Conservation (phyloP, 2,329 filamentous ascomycete species). For the Paraconiothyrium sp. region DNA sequence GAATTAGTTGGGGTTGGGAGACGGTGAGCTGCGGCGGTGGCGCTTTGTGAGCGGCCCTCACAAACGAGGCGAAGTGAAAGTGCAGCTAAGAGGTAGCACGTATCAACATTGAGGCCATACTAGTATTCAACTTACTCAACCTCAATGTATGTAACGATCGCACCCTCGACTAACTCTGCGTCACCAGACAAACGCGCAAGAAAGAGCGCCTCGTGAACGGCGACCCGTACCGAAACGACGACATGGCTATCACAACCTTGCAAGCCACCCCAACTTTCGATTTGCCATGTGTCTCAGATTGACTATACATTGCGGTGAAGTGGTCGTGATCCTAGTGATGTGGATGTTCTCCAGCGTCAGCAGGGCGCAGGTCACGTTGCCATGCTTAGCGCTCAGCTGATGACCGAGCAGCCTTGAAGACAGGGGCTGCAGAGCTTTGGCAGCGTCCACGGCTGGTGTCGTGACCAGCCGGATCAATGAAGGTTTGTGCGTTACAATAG, state of each 20-base stretch:
- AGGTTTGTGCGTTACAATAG: neutral
- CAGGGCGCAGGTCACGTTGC: conserved; percentile 9
- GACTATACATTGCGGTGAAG: neutral
- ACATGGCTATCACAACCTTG: neutral
- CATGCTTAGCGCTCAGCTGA: conserved; percentile 14
- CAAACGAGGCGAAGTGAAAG: too few relatives aligned
- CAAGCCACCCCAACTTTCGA: conserved; percentile 1
- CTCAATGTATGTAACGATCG: neutral
- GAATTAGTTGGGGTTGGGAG: too few relatives aligned
- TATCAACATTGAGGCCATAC: neutral
- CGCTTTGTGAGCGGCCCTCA: too few relatives aligned
- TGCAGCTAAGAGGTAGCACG: neutral
- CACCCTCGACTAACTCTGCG: neutral
- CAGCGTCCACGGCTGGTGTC: neutral
- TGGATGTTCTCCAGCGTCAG: neutral
- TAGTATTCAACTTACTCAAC: neutral
- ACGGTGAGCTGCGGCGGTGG: too few relatives aligned
- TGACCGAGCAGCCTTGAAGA: neutral
- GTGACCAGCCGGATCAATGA: too few relatives aligned
- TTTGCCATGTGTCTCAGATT: neutral
- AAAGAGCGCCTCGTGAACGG: conserved; percentile 6
- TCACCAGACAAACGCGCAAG: conserved; percentile 8
- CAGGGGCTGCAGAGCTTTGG: neutral
- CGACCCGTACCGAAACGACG: neutral
- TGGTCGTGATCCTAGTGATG: neutral